Conservation (phyloP, 148 eudicot genomes). For the Fallopia convolvulus region DNA sequence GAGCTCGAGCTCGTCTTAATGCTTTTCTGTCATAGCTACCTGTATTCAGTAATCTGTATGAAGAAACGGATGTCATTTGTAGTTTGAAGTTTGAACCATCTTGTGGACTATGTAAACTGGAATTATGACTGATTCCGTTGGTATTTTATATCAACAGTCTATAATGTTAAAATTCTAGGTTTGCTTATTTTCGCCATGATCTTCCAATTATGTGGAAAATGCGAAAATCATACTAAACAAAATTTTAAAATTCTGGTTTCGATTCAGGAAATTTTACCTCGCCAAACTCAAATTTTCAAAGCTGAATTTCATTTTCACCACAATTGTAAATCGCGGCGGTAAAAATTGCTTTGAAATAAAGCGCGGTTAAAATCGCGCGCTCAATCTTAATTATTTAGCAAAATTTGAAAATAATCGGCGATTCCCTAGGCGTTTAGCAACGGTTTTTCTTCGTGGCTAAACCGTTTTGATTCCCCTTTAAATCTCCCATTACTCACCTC, state of each 20-base stretch:
- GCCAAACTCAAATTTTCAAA: neutral
- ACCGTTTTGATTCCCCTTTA: neutral
- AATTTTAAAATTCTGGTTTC: no score
- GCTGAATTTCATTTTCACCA: neutral
- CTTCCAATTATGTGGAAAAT: no score
- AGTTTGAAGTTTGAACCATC: neutral
- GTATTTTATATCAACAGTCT: no score
- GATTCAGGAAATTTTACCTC: no score
- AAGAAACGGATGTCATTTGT: neutral
- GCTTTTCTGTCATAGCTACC: neutral
- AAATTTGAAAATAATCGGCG: neutral
- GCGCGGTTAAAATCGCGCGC: neutral
- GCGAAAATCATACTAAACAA: no score
- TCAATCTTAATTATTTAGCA: neutral
- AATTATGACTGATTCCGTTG: neutral
- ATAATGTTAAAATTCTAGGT: no score
- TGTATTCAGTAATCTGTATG: neutral
- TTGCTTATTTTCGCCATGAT: no score
- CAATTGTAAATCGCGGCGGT: neutral
- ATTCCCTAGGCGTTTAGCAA: neutral
- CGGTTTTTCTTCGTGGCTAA: neutral
- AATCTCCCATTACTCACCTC: neutral
- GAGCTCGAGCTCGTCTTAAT: conserved; percentile 36
- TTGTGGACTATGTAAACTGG: neutral
- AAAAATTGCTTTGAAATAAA: neutral